Base-by-base conservation (phyloP, 768 basidiomycete species). In the Termitomyces sp. region DNA sequence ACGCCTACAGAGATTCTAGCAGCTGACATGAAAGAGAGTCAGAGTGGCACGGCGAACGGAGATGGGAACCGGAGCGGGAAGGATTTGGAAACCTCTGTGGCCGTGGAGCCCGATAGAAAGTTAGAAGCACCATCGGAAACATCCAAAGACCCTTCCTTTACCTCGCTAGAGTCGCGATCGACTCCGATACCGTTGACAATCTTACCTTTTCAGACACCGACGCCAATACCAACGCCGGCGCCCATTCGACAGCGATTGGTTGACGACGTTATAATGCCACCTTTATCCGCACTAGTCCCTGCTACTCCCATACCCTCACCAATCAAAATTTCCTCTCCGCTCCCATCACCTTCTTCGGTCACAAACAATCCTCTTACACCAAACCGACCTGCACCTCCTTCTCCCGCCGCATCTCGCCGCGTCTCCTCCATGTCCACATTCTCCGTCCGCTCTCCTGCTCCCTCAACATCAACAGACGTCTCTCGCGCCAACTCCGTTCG, bases 371-470 rank as follows among this genome's bases (percentile, higher is more conserved):
- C 14, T 60, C 66, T 28, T 59, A 64, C 45, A 35, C 70, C 64
- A 55, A 68, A 58, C 48, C 60, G 56, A 59, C 66, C 53, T 13
- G 61, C 61, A 8, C 62, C 62, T 8, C 59, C 61, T 47, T 63
- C 63, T n/a, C 56, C 60, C 3, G 56, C 45, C 48, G 40, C 60
- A 46, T 59, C 62, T 20, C 49, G 62, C 13, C 61, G 61, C 24
- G 65, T 63, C 36, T 69, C 68, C 30, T 63, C 67, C 38, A 68
- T 73, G 33, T 67, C 71, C 20, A 71, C 68, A 47, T 65, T 71
- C 18, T 65, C 66, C 48, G 46, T 75, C 69, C 51, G 63, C 13
- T 61, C 63, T 0, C 58, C 46, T n/a, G 58, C 56, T 2, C 53
- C 58, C 13, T 51, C 65, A 49, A 26, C 58, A 13, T 48, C 45